Conservation (phyloP, 495 filamentous ascomycete species). For the Penicillium bialowiezense region DNA sequence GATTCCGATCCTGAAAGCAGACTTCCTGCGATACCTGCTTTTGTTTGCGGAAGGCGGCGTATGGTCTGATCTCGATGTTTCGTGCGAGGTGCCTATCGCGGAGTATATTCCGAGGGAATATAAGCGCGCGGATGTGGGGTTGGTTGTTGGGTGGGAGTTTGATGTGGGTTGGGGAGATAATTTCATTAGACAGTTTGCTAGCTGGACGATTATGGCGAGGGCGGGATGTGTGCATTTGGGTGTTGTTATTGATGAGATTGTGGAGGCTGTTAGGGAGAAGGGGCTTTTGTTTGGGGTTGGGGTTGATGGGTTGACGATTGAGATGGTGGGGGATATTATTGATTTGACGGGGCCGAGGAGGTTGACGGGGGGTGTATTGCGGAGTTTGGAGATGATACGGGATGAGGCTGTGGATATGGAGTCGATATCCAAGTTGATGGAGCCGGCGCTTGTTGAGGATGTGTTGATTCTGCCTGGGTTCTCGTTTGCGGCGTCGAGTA, state of each 20-base stretch:
- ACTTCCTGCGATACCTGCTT: constrained; percentile 2
- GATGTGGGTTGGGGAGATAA: constrained; percentile 2
- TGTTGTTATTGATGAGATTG: constrained; percentile 3
- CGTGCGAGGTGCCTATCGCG: background rate
- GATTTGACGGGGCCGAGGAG: constrained; percentile 1
- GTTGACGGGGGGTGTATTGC: background rate
- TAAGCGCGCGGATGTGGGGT: background rate
- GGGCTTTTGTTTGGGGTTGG: background rate
- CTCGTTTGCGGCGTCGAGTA: background rate
- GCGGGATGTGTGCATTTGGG: background rate
- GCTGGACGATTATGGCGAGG: constrained; percentile 5
- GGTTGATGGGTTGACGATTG: background rate
- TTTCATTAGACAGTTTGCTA: constrained; percentile 2
- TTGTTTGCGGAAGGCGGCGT: background rate
- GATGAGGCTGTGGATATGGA: background rate
- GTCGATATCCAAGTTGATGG: background rate
- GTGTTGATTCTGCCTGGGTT: constrained; percentile 4
- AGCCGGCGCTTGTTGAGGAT: background rate
- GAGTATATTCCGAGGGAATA: background rate
- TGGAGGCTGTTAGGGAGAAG: background rate
- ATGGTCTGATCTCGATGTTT: constrained; percentile 3
- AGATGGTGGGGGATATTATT: background rate
- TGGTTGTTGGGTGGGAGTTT: constrained; percentile 6
- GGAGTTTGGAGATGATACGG: background rate
- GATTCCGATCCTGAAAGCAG: constrained; percentile 4